Conservation (phyloP, 805 yeast genomes). For the Myxozyma melibiosi region DNA sequence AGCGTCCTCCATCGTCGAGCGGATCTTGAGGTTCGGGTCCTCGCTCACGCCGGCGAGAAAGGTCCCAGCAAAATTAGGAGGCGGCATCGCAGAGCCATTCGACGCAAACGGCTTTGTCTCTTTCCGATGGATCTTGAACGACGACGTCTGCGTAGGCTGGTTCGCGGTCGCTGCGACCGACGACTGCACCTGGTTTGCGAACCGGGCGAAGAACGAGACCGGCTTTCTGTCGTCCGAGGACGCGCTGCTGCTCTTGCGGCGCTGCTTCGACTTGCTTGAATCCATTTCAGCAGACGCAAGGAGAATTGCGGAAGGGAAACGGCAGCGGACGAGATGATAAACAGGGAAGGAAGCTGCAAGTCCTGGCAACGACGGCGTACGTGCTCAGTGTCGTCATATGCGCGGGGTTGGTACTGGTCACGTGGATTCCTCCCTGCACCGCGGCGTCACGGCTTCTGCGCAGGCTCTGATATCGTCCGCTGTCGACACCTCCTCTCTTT, state of each 20-base stretch:
- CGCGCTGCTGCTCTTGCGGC: conserved; percentile 2
- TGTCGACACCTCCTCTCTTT: too few species aligned
- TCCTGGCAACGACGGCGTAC: too few species aligned
- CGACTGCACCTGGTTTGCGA: conserved; percentile 8
- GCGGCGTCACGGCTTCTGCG: too few species aligned
- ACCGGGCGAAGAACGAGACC: conserved; percentile 16
- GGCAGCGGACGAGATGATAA: too few species aligned
- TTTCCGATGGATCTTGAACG: conserved; percentile 5
- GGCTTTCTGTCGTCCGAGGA: conserved; percentile 11
- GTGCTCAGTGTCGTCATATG: too few species aligned
- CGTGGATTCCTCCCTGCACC: background rate
- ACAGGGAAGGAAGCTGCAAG: too few species aligned
- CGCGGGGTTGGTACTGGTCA: background rate
- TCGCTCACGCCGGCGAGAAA: conserved; percentile 92
- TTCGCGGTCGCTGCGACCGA: conserved; percentile 8
- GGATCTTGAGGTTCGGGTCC: conserved; percentile 74
- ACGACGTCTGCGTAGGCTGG: conserved; percentile 10
- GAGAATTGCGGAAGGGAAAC: too few species aligned
- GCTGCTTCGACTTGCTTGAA: conserved; percentile 2
- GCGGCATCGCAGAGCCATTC: conserved; percentile 12
- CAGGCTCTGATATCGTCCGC: too few species aligned
- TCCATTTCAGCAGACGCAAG: too few species aligned
- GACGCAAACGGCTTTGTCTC: background rate
- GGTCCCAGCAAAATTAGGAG: conserved; percentile 45
- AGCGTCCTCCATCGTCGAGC: conserved; percentile 94